A percentile compares a stretch with the other conserved stretches of the same genome.
Evolutionary conservation across 768 basidiomycete genomes (phyloP).

Genomic region (Mycena alexandri): DNA sequence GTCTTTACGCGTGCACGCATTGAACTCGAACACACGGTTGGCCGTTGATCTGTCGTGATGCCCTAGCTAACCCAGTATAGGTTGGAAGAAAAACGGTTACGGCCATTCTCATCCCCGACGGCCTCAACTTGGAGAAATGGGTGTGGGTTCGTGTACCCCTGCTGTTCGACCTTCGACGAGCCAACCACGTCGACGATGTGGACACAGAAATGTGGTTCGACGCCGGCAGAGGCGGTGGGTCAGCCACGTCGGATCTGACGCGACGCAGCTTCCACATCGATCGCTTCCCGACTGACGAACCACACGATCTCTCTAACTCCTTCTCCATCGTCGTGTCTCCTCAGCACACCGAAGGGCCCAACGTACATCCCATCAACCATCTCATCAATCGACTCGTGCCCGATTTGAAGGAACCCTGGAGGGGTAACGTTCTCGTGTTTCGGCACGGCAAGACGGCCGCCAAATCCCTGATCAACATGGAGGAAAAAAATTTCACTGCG

Average conservation of each 20-base stretch:
- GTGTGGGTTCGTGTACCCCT: conserved; percentile 1
- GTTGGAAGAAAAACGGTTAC: background rate
- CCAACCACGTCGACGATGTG: background rate
- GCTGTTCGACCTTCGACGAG: background rate
- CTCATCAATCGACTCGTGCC: background rate
- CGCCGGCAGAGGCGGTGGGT: background rate
- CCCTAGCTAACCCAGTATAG: too few relatives aligned
- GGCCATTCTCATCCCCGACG: background rate
- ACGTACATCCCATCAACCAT: conserved; percentile 8
- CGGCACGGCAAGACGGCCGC: background rate
- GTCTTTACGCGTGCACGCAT: too few relatives aligned
- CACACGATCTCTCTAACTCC: background rate
- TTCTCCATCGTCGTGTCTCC: background rate
- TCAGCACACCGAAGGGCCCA: background rate
- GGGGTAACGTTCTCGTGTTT: conserved; percentile 11
- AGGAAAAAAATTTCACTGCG: background rate
- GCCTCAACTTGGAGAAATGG: background rate
- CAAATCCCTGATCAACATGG: background rate
- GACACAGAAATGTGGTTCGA: conserved; percentile 6
- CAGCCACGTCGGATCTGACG: background rate
- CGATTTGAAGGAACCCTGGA: background rate
- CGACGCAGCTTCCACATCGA: background rate
- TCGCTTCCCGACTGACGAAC: background rate
- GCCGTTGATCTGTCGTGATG: too few relatives aligned
- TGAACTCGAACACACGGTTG: too few relatives aligned